Evolutionary conservation across 176 grass and related monocot species (phyloP), one percentile per base, ranked within the genome.

Genomic region (Juncus inflexus): DNA sequence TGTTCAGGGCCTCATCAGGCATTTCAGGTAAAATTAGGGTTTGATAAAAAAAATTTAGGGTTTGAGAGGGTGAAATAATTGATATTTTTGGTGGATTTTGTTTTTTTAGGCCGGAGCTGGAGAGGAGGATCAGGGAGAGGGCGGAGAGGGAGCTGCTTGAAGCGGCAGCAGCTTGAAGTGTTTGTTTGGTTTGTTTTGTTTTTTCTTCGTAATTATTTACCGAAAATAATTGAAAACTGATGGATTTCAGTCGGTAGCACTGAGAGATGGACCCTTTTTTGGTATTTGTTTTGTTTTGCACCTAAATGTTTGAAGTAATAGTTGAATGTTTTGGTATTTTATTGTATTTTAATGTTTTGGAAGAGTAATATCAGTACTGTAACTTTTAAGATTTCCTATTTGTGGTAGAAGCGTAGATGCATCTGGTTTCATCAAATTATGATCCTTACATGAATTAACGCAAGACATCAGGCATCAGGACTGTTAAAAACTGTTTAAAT

Each of bases 1-100:
- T 16, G 86, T 87, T 41, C 91, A 95, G 76, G 91, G 87, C 6
- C 83, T 95, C 63, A 90, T 95, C 81, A 87, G 84, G 72, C 84
- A 95, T 58, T 95, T 95, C 78, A 71, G 68, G 68, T 71, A 71
- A 14, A 7, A 35, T 69, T 41, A 40, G 36, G 12, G 13, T 69
- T 56, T 9, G 3, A 40, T 62, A 11, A n/a, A 12, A 37, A 15
- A 4, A 56, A 7, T 41, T 41, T 9, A 15, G 39, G 35, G n/a
- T 69, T 55, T 15, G 54, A 13, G 38, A 28, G 19, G 19, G 19
- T 28, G 19, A 49, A 16, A 19, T 15, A 66, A 15, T 66, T 7
- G 15, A 28, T 55, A 15, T 7, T 42, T 9, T 58, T 58, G 37
- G 51, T 10, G 52, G 37, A 54, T 19, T 41, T 47, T 47, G 4